Percentiles rank a stretch among this genome's conserved stretches.
phyloP scores from a whole-genome alignment of 169 alveolate species.

The Plasmodium adleri region DNA sequence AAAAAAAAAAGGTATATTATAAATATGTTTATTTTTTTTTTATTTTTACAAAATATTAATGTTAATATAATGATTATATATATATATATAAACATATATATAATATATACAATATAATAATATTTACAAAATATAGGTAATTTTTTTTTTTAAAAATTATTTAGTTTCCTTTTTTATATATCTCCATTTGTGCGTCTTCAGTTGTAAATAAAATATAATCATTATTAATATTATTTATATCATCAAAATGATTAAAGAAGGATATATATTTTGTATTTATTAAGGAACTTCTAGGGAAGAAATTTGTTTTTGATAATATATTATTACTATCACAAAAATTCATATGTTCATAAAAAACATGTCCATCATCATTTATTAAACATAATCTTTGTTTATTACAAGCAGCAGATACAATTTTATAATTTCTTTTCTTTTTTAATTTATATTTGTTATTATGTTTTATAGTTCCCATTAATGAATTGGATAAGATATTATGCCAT shows the following conservation, averaged over 20 bases:
- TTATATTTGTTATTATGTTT: neutral
- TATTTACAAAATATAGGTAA: no score
- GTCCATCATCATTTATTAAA: constrained; percentile 12
- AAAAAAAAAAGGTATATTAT: no score
- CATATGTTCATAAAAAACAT: constrained; percentile 27
- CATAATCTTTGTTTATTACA: constrained; percentile 56
- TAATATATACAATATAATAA: no score
- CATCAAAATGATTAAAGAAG: constrained; percentile 10
- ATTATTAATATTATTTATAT: neutral
- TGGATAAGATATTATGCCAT: constrained; percentile 21
- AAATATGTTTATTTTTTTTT: no score
- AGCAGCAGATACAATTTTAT: constrained; percentile 13
- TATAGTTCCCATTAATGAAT: no score
- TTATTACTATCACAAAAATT: neutral
- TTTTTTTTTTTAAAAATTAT: no score
- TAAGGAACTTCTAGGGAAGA: constrained; percentile 14
- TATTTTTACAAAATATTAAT: no score
- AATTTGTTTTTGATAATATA: constrained; percentile 6
- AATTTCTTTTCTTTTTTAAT: neutral
- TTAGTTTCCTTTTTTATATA: constrained; percentile 10
- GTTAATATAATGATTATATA: no score
- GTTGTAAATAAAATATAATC: constrained; percentile 27
- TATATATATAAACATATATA: no score
- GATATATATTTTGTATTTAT: constrained; percentile 23
- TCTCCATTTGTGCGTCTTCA: constrained; percentile 27